Evolutionary conservation across 768 basidiomycete genomes (phyloP).

Genomic region (Obba rivulosa): DNA sequence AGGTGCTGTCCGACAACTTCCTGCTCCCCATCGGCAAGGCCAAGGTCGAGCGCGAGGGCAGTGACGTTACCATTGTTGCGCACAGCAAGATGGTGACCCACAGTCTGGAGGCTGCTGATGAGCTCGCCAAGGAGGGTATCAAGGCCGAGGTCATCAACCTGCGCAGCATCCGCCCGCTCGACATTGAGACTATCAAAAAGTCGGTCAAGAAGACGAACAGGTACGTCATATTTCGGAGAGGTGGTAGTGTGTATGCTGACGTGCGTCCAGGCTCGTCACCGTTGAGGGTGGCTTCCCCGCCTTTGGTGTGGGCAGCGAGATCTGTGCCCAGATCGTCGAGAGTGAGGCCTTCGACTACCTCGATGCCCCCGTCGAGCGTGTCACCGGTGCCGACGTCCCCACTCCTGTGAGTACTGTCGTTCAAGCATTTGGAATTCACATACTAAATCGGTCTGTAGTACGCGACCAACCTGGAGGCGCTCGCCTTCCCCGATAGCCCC

Average conservation of each 20-base stretch:
- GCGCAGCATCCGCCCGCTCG: slow-evolving; percentile 90
- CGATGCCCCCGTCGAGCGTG: slow-evolving; percentile 95
- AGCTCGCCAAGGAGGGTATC: slow-evolving; percentile 92
- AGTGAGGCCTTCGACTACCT: slow-evolving; percentile 98
- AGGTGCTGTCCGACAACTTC: slow-evolving; percentile 95
- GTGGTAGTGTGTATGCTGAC: background rate
- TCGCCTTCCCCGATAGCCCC: slow-evolving; percentile 91
- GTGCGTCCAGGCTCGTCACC: slow-evolving; percentile 67
- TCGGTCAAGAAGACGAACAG: slow-evolving; percentile 99
- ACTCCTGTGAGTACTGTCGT: slow-evolving; percentile 69
- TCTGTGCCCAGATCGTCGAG: slow-evolving; percentile 96
- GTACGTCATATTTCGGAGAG: slow-evolving; percentile 33
- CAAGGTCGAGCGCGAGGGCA: slow-evolving; percentile 91
- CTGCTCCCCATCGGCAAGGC: slow-evolving; percentile 95
- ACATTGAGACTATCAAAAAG: slow-evolving; percentile 94
- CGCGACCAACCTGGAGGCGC: slow-evolving; percentile 80
- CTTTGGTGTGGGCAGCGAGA: slow-evolving; percentile 98
- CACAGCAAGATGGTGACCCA: slow-evolving; percentile 99
- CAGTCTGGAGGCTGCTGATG: slow-evolving; percentile 90
- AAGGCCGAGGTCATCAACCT: slow-evolving; percentile 98
- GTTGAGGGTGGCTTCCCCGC: slow-evolving; percentile 99
- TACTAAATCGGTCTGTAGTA: slow-evolving; percentile 47
- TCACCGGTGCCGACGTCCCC: slow-evolving; percentile 96
- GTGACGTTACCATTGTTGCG: slow-evolving; percentile 92
- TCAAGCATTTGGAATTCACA: slow-evolving; percentile 4